Evolutionary conservation across 345 rosid species (phyloP).

Genomic region (Firmiana major): DNA sequence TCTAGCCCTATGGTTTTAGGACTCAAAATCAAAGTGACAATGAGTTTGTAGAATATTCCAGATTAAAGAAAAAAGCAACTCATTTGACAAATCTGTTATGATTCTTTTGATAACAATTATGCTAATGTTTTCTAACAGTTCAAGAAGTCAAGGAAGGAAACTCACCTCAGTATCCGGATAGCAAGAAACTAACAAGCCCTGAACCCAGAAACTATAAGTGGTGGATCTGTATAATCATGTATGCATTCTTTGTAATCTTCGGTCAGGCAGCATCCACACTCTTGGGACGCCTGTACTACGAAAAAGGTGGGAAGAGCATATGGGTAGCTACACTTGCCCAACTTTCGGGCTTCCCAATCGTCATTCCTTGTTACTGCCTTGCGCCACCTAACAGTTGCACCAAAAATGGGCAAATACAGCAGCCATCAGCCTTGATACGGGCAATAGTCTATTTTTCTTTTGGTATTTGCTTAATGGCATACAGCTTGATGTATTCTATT

Average conservation of each 20-base stretch:
- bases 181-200: background rate
- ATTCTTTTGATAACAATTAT: background rate
- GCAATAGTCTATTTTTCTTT: constrained; percentile 29
- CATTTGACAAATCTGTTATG: background rate
- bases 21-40: background rate
- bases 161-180: background rate
- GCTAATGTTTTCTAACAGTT: constrained; percentile 13
- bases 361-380: constrained; percentile 32
- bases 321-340: constrained; percentile 40
- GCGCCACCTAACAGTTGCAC: constrained; percentile 10
- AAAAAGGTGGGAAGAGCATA: constrained; percentile 45
- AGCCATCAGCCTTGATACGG: constrained; percentile 21
- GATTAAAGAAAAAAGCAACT: background rate
- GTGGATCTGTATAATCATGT: constrained; percentile 26
- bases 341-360: constrained; percentile 35
- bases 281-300: constrained; percentile 37
- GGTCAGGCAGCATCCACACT: constrained; percentile 37
- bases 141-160: constrained; percentile 26
- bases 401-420: constrained; percentile 1
- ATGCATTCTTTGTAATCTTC: background rate
- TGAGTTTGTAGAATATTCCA: background rate
- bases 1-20: background rate
- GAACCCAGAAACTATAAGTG: constrained; percentile 14
- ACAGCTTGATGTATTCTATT: constrained; percentile 34
- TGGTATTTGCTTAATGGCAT: constrained; percentile 37